Conservation (phyloP, 352 stramenopile species). For the Thraustochytrium sp. region DNA sequence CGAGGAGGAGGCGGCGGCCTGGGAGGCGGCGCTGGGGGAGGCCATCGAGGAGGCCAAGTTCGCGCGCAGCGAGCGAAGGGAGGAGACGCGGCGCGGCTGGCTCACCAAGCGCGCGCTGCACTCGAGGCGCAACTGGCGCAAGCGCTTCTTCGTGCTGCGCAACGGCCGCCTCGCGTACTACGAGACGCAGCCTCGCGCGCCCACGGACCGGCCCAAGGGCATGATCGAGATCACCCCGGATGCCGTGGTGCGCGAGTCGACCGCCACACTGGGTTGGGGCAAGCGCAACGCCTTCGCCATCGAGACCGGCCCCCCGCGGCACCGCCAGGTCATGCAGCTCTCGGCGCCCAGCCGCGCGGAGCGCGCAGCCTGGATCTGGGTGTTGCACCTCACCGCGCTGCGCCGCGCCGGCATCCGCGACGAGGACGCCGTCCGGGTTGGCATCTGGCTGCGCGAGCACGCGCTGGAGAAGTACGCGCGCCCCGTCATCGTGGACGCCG, state of each 20-base stretch:
- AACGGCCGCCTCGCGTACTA: slow-evolving; percentile 25
- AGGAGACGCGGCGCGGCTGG: not conserved
- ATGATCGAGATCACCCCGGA: slow-evolving; percentile 21
- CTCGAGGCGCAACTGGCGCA: slow-evolving; percentile 30
- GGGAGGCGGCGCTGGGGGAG: not conserved
- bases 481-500: not conserved
- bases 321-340: not conserved
- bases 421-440: not conserved
- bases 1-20: not conserved
- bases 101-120: slow-evolving; percentile 30
- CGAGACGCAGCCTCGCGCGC: not conserved
- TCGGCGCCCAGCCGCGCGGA: not conserved
- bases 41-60: not conserved
- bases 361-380: slow-evolving; percentile 9
- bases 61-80: not conserved
- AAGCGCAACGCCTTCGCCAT: slow-evolving; percentile 17
- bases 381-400: not conserved
- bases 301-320: not conserved
- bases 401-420: not conserved
- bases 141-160: slow-evolving; percentile 45
- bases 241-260: not conserved
- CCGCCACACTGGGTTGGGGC: not conserved
- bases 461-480: not conserved
- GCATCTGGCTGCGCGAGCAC: slow-evolving; percentile 15
- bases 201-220: slow-evolving; percentile 4